A percentile compares a stretch with the other conserved stretches of the same genome.
These are phyloP conservation scores for Tolypocladium capitatum DNA, from an alignment of 2,329 filamentous ascomycete genomes.

Conservation along the genomic window DNA sequence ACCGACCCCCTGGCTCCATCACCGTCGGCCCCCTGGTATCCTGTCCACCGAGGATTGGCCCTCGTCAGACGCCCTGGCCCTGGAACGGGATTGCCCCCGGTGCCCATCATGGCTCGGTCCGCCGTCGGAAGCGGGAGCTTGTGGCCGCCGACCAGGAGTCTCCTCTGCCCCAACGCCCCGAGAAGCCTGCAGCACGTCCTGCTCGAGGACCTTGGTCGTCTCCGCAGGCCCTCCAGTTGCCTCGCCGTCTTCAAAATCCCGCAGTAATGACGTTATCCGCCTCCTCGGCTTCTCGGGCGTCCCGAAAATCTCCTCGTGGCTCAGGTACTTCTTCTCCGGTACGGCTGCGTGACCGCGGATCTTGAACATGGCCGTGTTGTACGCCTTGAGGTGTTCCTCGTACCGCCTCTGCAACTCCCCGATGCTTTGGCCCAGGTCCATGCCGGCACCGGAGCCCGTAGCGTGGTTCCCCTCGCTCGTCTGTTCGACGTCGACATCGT, in stretches of 20 bases:
- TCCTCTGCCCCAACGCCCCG: neutral
- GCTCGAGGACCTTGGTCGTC: neutral
- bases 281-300: conserved; percentile 8
- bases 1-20: neutral
- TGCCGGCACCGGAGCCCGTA: no score
- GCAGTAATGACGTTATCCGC: conserved; percentile 1
- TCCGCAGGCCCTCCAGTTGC: neutral
- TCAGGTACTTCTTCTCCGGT: conserved; percentile 16
- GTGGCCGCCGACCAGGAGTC: neutral
- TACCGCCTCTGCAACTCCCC: conserved; percentile 12
- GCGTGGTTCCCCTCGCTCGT: neutral
- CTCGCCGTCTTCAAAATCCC: neutral
- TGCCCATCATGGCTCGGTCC: neutral
- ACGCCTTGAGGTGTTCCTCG: conserved; percentile 12
- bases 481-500: conserved; percentile 6
- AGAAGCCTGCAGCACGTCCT: neutral
- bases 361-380: conserved; percentile 13
- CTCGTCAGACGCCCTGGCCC: neutral
- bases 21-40: neutral
- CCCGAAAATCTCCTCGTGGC: conserved; percentile 16
- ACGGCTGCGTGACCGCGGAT: conserved; percentile 14
- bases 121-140: neutral
- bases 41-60: neutral
- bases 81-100: neutral
- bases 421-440: conserved; percentile 4